A percentile compares a stretch with the other conserved stretches of the same genome.
Conservation (phyloP, 1,284 basidiomycete genomes). For the Puccinia polysora region DNA sequence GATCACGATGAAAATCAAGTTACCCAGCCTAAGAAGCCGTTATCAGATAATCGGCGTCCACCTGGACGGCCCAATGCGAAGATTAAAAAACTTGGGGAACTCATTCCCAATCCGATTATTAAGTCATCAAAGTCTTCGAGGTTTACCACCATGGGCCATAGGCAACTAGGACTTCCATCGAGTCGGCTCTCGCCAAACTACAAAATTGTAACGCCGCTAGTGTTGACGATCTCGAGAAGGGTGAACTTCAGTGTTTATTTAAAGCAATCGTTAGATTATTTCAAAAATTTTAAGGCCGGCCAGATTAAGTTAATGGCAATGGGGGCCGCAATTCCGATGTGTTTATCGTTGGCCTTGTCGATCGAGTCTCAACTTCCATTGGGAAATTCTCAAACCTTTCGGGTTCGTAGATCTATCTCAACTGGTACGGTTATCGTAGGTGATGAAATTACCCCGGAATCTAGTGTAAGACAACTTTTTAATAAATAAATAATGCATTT, state of each 20-base stretch:
- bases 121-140: not conserved
- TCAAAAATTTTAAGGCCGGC: not conserved
- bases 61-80: not conserved
- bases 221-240: slow-evolving; percentile 18
- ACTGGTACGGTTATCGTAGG: slow-evolving; percentile 35
- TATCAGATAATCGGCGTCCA: no score
- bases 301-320: slow-evolving; percentile 16
- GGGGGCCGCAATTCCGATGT: slow-evolving; percentile 31
- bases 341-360: slow-evolving; percentile 31
- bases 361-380: slow-evolving; percentile 24
- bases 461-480: no score
- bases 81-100: slow-evolving; percentile 16
- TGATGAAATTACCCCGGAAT: slow-evolving; percentile 19
- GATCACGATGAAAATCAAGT: not conserved
- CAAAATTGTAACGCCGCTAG: not conserved
- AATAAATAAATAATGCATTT: no score
- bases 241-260: slow-evolving; percentile 32
- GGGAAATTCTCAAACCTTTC: not conserved
- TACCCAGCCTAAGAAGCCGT: not conserved
- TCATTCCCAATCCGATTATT: slow-evolving; percentile 12
- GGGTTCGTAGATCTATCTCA: slow-evolving; percentile 6
- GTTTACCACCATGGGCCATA: slow-evolving; percentile 3
- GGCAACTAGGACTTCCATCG: not conserved
- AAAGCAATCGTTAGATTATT: slow-evolving; percentile 12
- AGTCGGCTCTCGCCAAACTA: slow-evolving; percentile 14